Conservation (phyloP, 768 basidiomycete genomes). For the Tylopilus sp. region DNA sequence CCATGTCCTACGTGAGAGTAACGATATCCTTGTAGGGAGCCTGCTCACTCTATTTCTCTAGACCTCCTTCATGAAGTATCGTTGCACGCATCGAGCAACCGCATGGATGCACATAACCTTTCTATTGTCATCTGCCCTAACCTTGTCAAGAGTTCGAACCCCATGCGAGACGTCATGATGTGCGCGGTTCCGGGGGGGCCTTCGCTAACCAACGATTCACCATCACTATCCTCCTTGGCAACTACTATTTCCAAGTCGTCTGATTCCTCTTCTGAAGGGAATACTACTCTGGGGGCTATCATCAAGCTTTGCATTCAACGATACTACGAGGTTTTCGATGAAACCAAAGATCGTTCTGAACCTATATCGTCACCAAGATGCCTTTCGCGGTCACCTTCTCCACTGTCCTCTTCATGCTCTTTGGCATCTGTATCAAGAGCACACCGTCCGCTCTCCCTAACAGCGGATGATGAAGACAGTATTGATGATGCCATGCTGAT, state of each 20-base stretch:
- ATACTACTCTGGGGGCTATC: constrained; percentile 65
- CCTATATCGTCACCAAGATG: constrained; percentile 37
- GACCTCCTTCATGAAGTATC: constrained; percentile 82
- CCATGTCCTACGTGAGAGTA: constrained; percentile 56
- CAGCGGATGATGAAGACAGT: constrained; percentile 63
- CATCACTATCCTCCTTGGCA: constrained; percentile 16
- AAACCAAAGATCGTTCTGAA: constrained; percentile 68
- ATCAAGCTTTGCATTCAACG: constrained; percentile 76
- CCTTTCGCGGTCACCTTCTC: constrained; percentile 29
- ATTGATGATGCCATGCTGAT: constrained; percentile 74
- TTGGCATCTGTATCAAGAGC: constrained; percentile 22
- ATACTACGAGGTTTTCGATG: constrained; percentile 86
- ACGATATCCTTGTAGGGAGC: not conserved
- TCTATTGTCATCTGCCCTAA: constrained; percentile 79
- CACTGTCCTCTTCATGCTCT: constrained; percentile 22
- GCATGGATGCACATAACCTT: constrained; percentile 84
- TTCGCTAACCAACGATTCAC: constrained; percentile 30
- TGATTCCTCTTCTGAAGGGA: constrained; percentile 39
- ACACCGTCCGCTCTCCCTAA: constrained; percentile 25
- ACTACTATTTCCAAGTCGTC: constrained; percentile 22
- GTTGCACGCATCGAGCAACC: constrained; percentile 58
- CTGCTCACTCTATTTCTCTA: constrained; percentile 27
- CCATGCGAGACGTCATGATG: constrained; percentile 70
- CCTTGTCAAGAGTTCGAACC: constrained; percentile 66
- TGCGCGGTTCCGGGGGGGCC: constrained; percentile 58